A percentile compares a stretch with the other conserved stretches of the same genome.
Evolutionary conservation across 495 filamentous ascomycete genomes (phyloP).

Genomic region (Arthonia radiata): DNA sequence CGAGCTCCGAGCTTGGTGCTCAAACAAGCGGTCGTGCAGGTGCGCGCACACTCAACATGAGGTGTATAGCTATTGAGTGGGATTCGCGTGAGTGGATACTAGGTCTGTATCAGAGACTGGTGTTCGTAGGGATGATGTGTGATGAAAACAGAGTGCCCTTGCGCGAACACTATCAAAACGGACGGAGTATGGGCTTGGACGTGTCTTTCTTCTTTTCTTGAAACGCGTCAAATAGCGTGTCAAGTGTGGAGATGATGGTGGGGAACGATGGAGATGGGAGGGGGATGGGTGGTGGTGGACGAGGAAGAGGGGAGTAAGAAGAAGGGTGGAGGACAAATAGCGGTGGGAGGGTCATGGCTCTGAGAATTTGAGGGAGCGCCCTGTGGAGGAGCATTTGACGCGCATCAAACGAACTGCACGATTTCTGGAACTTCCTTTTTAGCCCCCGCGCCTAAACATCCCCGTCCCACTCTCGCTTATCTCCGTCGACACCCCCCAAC

Average conservation of each 20-base stretch:
- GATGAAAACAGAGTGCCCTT: constrained; percentile 3
- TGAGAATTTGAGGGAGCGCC: too few species aligned
- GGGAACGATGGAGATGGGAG: constrained; percentile 4
- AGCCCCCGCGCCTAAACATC: too few species aligned
- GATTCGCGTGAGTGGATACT: constrained; percentile 94
- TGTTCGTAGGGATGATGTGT: constrained; percentile 11
- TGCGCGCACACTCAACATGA: too few species aligned
- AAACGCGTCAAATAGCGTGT: constrained; percentile 2
- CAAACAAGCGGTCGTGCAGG: too few species aligned
- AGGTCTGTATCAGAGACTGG: constrained; percentile 8
- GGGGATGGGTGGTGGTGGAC: constrained; percentile 5
- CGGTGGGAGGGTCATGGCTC: too few species aligned
- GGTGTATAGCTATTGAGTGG: too few species aligned
- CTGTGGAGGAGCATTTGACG: too few species aligned
- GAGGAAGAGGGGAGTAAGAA: constrained; percentile 6
- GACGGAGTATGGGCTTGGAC: constrained; percentile 9
- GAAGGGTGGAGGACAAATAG: constrained; percentile 3
- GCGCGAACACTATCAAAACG: constrained; percentile 1
- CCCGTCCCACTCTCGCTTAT: too few species aligned
- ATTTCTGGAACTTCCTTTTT: too few species aligned
- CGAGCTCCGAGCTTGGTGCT: too few species aligned
- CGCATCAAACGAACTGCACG: too few species aligned
- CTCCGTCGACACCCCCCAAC: too few species aligned
- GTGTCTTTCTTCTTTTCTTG: constrained; percentile 1
- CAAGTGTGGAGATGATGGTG: constrained; percentile 4